These are phyloP conservation scores for Plasmodium gonderi DNA, from an alignment of 169 alveolate species.

Conservation along the genomic window DNA sequence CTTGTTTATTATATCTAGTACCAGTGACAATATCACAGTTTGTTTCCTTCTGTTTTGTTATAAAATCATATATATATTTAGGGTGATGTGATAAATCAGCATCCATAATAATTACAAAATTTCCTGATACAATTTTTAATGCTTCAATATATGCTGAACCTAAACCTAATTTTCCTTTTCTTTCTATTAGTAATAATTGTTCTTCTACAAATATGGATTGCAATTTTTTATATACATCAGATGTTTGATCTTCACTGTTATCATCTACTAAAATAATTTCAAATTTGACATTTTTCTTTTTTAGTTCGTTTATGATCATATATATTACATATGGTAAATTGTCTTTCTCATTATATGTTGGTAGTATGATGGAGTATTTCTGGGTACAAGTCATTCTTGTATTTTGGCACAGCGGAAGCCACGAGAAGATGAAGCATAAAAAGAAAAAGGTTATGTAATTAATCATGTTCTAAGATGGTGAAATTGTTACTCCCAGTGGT, in stretches of 20 bases:
- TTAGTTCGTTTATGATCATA: conserved; percentile 89
- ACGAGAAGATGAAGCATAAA: not conserved
- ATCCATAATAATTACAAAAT: conserved; percentile 96
- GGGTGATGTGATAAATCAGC: conserved; percentile 99
- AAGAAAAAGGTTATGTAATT: not conserved
- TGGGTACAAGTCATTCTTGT: conserved; percentile 11
- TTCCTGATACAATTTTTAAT: conserved; percentile 90
- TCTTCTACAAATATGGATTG: conserved; percentile 51
- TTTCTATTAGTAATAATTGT: conserved; percentile 82
- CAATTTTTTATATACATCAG: conserved; percentile 66
- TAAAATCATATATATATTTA: conserved; percentile 92
- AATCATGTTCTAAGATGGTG: not conserved
- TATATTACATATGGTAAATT: conserved; percentile 93
- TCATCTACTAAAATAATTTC: conserved; percentile 97
- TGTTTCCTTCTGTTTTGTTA: conserved; percentile 90
- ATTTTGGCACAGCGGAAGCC: not conserved
- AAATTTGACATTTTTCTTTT: conserved; percentile 88
- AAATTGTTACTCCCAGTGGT: too few relatives aligned
- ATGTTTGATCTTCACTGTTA: conserved; percentile 96
- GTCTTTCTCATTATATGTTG: conserved; percentile 97
- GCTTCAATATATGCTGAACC: conserved; percentile 98
- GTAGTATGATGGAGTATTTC: conserved; percentile 92
- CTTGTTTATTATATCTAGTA: conserved; percentile 93
- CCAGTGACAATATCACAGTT: conserved; percentile 96
- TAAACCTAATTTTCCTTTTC: conserved; percentile 96